A percentile compares a stretch with the other conserved stretches of the same genome.
phyloP scores from a whole-genome alignment of 2,329 filamentous ascomycete genomes.

The Pseudogymnoascus sp. region DNA sequence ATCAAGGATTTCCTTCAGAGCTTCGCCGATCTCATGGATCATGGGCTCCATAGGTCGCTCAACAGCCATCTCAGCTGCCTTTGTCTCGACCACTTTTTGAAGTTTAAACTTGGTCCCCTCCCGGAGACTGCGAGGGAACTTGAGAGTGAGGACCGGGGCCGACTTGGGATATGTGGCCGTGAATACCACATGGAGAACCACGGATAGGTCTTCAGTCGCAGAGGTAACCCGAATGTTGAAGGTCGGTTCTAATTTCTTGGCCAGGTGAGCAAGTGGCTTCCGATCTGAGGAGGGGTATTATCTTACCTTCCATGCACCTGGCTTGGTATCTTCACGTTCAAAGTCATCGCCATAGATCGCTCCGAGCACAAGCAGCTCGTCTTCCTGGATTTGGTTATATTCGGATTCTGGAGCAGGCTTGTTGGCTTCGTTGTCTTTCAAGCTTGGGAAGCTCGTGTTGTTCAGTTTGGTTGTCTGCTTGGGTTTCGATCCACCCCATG shows the following conservation, averaged over 20 bases:
- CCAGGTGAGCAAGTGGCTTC: constrained; percentile 13
- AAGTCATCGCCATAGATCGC: constrained; percentile 91
- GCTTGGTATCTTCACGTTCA: constrained; percentile 58
- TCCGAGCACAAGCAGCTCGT: constrained; percentile 77
- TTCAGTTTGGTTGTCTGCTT: constrained; percentile 27
- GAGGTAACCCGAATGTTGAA: constrained; percentile 75
- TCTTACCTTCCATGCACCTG: constrained; percentile 76
- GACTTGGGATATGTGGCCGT: constrained; percentile 90
- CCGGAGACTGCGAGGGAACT: constrained; percentile 56
- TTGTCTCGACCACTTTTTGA: constrained; percentile 53
- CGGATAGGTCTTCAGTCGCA: constrained; percentile 62
- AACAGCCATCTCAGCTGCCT: constrained; percentile 45
- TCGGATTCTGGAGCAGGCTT: constrained; percentile 44
- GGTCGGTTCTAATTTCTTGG: constrained; percentile 68
- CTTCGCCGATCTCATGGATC: constrained; percentile 40
- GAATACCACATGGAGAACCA: constrained; percentile 70
- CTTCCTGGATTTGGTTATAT: constrained; percentile 78
- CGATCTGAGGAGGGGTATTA: constrained; percentile 14
- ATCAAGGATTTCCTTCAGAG: constrained; percentile 66
- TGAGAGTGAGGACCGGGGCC: constrained; percentile 62
- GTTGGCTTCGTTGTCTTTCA: constrained; percentile 33
- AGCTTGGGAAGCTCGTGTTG: constrained; percentile 46
- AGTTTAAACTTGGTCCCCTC: constrained; percentile 67
- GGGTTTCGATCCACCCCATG: constrained; percentile 21
- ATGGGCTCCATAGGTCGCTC: constrained; percentile 41